Base-by-base conservation (phyloP, 2,329 filamentous ascomycete genomes). In the Ilyonectria mors-panacis region DNA sequence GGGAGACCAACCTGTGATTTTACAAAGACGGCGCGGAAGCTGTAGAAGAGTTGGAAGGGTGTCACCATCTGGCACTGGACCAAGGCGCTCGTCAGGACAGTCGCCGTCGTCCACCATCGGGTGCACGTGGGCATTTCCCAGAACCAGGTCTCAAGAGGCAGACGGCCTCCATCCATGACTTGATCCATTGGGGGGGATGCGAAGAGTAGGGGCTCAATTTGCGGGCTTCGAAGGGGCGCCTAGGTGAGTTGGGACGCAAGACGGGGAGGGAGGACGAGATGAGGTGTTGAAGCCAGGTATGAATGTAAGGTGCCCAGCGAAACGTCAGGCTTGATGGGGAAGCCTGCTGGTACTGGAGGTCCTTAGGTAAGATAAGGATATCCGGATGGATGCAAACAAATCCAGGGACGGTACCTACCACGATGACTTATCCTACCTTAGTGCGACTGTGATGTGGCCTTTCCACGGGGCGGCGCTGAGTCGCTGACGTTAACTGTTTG, bases 41-140 rank as follows among this genome's bases (percentile, higher is more conserved):
- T 98, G 85, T 98, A 98, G 84, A 98, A 99, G 30, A 99, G 89
- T 83, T 98, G 95, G 78, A 97, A 98, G 9, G 95, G 94, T 15
- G 93, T 96, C 70, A 98, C 85, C 79, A 98, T 91, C 76, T 97
- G 91, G 82, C 94, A 98, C 82, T 98, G 96, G 6, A 98, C 94
- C 74, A 98, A 84, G 17, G 94, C 90, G 73, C 94, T 97, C 12
- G 93, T 96, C 65, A 94, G 85, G 47, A 98, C 91, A 0, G 95
- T 97, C 5, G 95, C 94, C 26, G 94, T 95, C 23, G 96, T 98
- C 96, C 96, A 99, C 92, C 93, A 97, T 68, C 96, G 87, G 42
- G 96, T 99, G 81, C 95, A 97, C 28, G 96, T 90, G 4, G 96
- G 96, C 93, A 98, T 98, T 81, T 99, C 96, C 88, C 94, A 98